Conservation (phyloP, 306 rosid species). For the Alnus glutinosa region DNA sequence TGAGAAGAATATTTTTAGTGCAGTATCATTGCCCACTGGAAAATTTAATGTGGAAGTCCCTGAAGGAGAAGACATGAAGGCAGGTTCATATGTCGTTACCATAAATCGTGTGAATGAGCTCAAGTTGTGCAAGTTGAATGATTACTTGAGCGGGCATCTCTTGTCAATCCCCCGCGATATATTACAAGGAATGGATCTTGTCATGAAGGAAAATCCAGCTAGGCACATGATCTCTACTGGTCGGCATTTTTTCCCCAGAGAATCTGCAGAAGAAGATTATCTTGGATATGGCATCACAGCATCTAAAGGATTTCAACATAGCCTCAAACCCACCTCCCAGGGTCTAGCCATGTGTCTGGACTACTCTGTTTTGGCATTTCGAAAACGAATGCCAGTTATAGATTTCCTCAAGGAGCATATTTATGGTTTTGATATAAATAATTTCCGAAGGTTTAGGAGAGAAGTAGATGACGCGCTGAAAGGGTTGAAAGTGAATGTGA, state of each 20-base stretch:
- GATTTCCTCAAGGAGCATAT: conserved; percentile 52
- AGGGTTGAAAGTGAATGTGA: conserved; percentile 63
- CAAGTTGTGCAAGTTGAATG: conserved; percentile 47
- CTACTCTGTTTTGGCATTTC: conserved; percentile 75
- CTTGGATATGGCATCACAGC: conserved; percentile 54
- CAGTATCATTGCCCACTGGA: conserved; percentile 55
- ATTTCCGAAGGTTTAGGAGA: conserved; percentile 39
- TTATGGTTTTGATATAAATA: conserved; percentile 30
- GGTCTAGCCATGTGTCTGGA: conserved; percentile 67
- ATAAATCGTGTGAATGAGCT: conserved; percentile 50
- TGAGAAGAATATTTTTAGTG: conserved; percentile 69
- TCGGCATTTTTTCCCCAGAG: conserved; percentile 49
- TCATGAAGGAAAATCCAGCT: conserved; percentile 68
- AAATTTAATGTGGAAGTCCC: conserved; percentile 46
- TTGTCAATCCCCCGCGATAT: conserved; percentile 61
- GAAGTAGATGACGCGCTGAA: conserved; percentile 35
- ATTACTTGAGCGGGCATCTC: conserved; percentile 48
- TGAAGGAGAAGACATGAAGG: conserved; percentile 54
- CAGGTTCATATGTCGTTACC: conserved; percentile 39
- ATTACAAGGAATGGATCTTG: conserved; percentile 76
- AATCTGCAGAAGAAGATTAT: conserved; percentile 40
- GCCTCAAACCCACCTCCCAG: conserved; percentile 60
- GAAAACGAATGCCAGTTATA: conserved; percentile 49
- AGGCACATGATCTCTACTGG: conserved; percentile 57
- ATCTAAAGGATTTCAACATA: conserved; percentile 55